phyloP scores from a whole-genome alignment of 495 filamentous ascomycete species.

The Aspergillus coremiiformis region DNA sequence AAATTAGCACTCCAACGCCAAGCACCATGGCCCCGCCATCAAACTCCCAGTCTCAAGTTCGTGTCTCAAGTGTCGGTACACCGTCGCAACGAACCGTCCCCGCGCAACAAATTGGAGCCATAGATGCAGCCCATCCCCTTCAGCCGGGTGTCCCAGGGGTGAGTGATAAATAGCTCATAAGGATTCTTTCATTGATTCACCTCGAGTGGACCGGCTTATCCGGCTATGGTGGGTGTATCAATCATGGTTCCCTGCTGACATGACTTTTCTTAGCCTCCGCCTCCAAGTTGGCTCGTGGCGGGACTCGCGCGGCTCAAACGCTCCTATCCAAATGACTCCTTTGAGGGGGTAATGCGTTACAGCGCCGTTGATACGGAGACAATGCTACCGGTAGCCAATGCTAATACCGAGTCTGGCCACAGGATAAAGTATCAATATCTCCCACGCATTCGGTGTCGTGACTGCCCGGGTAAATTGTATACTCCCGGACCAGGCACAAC shows the following conservation, averaged over 20 bases:
- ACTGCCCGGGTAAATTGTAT: conserved; percentile 91
- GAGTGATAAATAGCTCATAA: conserved; percentile 30
- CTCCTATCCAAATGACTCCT: conserved; percentile 65
- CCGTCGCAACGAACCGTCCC: conserved; percentile 22
- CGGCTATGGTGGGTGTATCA: background rate
- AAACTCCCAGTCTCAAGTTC: conserved; percentile 33
- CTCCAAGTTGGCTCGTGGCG: conserved; percentile 69
- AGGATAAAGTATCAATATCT: conserved; percentile 65
- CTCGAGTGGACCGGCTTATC: conserved; percentile 2
- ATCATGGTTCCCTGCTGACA: conserved; percentile 10
- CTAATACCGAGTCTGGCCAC: conserved; percentile 38
- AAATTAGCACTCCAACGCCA: conserved; percentile 43
- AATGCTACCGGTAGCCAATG: conserved; percentile 43
- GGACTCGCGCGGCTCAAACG: conserved; percentile 57
- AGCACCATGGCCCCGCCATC: conserved; percentile 57
- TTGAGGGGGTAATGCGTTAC: conserved; percentile 85
- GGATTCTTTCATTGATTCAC: conserved; percentile 1
- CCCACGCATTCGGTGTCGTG: conserved; percentile 79
- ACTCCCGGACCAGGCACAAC: conserved; percentile 77
- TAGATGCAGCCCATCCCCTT: conserved; percentile 54
- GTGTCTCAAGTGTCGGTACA: conserved; percentile 23
- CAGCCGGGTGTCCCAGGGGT: conserved; percentile 50
- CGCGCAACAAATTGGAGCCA: conserved; percentile 51
- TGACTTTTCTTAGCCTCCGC: conserved; percentile 51
- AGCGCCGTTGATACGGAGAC: conserved; percentile 64